Percentiles rank a stretch among this genome's conserved stretches.
Evolutionary conservation across 306 rosid species (phyloP).

Genomic region (Medicago arabica): DNA sequence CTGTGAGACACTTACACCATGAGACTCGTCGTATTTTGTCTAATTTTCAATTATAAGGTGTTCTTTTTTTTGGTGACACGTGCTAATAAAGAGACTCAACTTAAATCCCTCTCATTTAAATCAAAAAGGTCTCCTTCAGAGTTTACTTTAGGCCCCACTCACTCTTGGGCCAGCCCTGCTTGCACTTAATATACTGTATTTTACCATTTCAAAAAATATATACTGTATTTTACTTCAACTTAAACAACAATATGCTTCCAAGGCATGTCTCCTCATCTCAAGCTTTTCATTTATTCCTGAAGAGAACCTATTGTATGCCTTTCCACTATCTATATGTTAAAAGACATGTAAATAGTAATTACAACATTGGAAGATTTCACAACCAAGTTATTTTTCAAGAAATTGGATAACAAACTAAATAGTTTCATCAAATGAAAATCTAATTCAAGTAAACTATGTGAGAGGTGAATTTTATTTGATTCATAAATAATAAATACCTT

Average conservation of each 20-base stretch:
- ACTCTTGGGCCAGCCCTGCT: neutral
- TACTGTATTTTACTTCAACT: neutral
- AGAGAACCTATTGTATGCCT: neutral
- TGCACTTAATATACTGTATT: neutral
- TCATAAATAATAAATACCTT: conserved; percentile 61
- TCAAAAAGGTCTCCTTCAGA: neutral
- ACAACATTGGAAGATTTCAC: conserved; percentile 17
- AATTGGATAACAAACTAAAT: conserved; percentile 35
- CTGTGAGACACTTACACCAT: neutral
- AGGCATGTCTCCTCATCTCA: neutral
- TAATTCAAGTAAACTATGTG: conserved; percentile 33
- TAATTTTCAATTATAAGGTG: neutral
- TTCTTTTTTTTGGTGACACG: neutral
- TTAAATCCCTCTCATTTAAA: neutral
- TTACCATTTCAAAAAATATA: no score
- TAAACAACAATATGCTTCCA: neutral
- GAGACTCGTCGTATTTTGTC: neutral
- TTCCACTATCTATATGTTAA: conserved; percentile 10
- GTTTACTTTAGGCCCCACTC: neutral
- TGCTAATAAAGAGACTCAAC: neutral
- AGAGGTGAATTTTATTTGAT: conserved; percentile 5
- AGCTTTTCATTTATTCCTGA: neutral
- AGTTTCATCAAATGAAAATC: conserved; percentile 21
- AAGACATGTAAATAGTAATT: neutral
- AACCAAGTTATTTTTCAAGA: conserved; percentile 27